Percentiles rank a stretch among this genome's conserved stretches.
These are phyloP conservation scores for Amaranthus hypochondriacus DNA, from an alignment of 148 eudicot species.

Conservation along the genomic window DNA sequence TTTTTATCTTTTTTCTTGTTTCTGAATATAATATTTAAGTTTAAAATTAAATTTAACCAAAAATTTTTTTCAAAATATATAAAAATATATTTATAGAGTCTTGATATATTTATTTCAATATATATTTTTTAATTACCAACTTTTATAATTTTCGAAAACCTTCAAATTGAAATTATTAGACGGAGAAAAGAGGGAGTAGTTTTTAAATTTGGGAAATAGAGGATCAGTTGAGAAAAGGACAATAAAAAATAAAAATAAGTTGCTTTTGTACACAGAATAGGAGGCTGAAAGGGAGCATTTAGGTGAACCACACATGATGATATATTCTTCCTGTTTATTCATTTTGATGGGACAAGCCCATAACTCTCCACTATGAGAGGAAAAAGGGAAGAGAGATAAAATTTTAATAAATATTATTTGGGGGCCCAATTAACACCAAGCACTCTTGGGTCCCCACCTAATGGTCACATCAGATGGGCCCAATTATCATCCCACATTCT, in stretches of 20 bases:
- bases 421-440: conserved; percentile 23
- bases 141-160: too few species aligned
- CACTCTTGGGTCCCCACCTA: conserved; percentile 21
- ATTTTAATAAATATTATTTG: background rate
- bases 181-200: background rate
- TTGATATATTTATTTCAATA: too few species aligned
- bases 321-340: conserved; percentile 20
- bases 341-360: conserved; percentile 24
- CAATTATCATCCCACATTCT: conserved; percentile 7
- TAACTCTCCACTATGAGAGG: conserved; percentile 21
- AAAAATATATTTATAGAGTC: too few species aligned
- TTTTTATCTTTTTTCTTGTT: background rate
- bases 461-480: conserved; percentile 6
- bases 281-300: conserved; percentile 20
- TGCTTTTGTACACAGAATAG: conserved; percentile 19
- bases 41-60: too few species aligned
- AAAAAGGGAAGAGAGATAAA: background rate
- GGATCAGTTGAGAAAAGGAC: conserved; percentile 27
- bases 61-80: too few species aligned
- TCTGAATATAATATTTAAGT: too few species aligned
- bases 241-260: background rate
- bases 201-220: background rate
- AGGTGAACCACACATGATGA: conserved; percentile 22
- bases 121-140: too few species aligned
- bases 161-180: too few species aligned